Evolutionary conservation across 1,284 basidiomycete genomes (phyloP), one percentile per base, ranked within the genome.

Genomic region (Somion occarium): DNA sequence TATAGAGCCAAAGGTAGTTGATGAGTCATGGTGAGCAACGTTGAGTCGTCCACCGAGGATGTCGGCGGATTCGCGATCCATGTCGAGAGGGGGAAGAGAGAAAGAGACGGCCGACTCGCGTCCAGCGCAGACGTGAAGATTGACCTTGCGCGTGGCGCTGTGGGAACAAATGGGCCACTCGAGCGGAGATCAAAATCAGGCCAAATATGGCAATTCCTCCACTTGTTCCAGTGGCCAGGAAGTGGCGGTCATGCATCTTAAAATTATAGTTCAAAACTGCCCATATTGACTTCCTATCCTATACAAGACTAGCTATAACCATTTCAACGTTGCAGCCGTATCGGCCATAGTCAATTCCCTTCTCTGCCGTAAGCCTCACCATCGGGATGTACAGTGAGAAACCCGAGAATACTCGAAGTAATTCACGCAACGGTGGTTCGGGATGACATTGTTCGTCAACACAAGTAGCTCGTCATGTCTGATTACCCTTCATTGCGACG

Each of bases 1-100:
- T 56, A 56, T 27, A 59, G 37, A 38, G 54, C 68, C 56, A 56
- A 73, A 56, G 56, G 66, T 63, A 22, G 3, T 23, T 13, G 3
- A 19, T 5, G 11, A 9, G 23, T 23, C 23, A 3, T 19, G 9
- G n/a, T 54, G 58, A 42, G 56, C 52, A 65, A 72, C 62, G 63
- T 77, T 60, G 62, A 74, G 61, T 63, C 76, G 62, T 57, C 79
- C 76, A 49, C 84, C 84, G 18, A 88, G 74, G 52, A 88, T 86
- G 67, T 88, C 85, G 56, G 79, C 75, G 51, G 74, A 73, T 60
- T 78, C 75, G 57, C 19, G 26, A 37, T 62, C 61, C 53, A 54
- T 53, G 56, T 56, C 56, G 53, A 52, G 47, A 27, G 52, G 51
- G 45, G 48, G 45, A 46, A 53, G 54, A 56, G 54, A 43, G 44